A percentile compares a stretch with the other conserved stretches of the same genome.
phyloP scores from a whole-genome alignment of 1,139 yeast species.

The Geotrichum restrictum region DNA sequence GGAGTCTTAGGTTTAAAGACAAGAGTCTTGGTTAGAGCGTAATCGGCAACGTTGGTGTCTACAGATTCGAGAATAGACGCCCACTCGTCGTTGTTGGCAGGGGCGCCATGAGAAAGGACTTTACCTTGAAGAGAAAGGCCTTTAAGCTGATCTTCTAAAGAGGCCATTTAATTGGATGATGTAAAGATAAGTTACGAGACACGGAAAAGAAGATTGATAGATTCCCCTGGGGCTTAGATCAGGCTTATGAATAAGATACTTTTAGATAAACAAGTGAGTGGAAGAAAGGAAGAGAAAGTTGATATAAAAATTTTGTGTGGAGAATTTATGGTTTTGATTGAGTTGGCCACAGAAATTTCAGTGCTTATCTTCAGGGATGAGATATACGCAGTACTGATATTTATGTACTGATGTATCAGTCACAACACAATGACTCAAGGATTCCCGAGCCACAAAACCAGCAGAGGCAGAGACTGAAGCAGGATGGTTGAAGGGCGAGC shows the following conservation, averaged over 20 bases:
- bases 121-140: slow-evolving; percentile 24
- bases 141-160: slow-evolving; percentile 16
- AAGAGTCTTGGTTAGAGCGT: slow-evolving; percentile 55
- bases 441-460: background rate
- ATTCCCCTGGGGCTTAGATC: too few species aligned
- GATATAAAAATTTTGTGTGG: background rate
- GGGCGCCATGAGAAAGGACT: slow-evolving; percentile 28
- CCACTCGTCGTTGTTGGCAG: slow-evolving; percentile 34
- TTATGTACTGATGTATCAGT: background rate
- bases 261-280: background rate
- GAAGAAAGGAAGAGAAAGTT: background rate
- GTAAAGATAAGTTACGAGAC: too few species aligned
- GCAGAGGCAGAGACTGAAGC: too few species aligned
- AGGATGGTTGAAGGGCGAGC: background rate
- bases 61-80: slow-evolving; percentile 26
- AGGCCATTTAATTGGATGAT: slow-evolving; percentile 1
- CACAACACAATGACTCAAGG: too few species aligned
- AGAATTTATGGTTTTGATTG: background rate
- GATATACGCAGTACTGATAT: background rate
- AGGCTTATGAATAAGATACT: too few species aligned
- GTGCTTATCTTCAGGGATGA: background rate
- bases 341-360: slow-evolving; percentile 3
- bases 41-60: slow-evolving; percentile 21
- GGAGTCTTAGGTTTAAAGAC: slow-evolving; percentile 92
- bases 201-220: background rate